Percentiles rank a stretch among this genome's conserved stretches.
phyloP scores from a whole-genome alignment of 139 green algal genomes.

The Chlamydomonas urium region DNA sequence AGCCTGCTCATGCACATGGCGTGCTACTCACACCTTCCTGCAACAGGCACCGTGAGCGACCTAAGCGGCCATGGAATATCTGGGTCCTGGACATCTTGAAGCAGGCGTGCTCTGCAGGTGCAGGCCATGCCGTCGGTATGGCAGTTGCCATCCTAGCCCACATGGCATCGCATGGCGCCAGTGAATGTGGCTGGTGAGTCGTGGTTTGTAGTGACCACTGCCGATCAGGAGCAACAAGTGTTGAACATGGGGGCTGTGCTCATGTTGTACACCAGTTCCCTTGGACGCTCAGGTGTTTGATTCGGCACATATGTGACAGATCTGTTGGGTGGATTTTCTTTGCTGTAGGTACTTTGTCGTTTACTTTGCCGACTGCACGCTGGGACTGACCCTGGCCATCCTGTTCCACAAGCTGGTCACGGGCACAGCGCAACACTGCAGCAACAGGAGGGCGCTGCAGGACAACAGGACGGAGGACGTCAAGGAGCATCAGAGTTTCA shows the following conservation, averaged over 20 bases:
- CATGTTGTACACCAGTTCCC: too few species aligned
- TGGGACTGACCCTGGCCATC: conserved; percentile 35
- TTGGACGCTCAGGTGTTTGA: too few species aligned
- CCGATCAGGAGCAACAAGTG: too few species aligned
- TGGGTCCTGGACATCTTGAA: conserved; percentile 31
- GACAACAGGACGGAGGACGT: background rate
- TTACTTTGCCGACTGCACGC: conserved; percentile 30
- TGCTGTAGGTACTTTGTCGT: too few species aligned
- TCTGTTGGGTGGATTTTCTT: too few species aligned
- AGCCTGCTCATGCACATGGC: too few species aligned
- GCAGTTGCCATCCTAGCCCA: conserved; percentile 24
- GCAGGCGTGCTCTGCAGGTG: conserved; percentile 23
- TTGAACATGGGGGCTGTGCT: too few species aligned
- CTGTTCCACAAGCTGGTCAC: conserved; percentile 22
- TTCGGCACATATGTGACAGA: too few species aligned
- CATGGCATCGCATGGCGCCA: conserved; percentile 1
- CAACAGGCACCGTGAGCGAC: conserved; percentile 23
- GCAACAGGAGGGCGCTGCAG: background rate
- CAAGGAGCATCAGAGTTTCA: too few species aligned
- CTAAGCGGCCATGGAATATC: conserved; percentile 26
- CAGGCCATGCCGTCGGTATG: conserved; percentile 27
- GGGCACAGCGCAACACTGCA: background rate
- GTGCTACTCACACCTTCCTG: background rate
- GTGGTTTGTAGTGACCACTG: background rate
- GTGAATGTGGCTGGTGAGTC: conserved; percentile 23